A percentile compares a stretch with the other conserved stretches of the same genome.
These are phyloP conservation scores for Vigna hirtella DNA, from an alignment of 306 rosid genomes.

Conservation along the genomic window DNA sequence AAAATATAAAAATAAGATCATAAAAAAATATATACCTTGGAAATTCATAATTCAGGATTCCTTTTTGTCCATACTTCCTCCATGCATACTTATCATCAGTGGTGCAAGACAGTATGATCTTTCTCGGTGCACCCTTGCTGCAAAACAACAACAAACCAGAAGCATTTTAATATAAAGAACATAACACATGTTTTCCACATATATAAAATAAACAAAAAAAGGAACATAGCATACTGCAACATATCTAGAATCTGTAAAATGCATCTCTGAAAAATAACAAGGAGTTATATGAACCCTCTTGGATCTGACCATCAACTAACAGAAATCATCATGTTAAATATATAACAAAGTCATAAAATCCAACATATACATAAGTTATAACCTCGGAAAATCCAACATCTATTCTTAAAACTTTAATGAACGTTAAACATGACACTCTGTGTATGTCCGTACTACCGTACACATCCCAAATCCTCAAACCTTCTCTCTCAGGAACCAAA, in stretches of 20 bases:
- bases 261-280: background rate
- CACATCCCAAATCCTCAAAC: background rate
- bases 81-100: slow-evolving; percentile 61
- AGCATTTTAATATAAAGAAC: background rate
- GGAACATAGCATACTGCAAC: background rate
- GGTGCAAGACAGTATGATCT: slow-evolving; percentile 18
- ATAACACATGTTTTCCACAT: background rate
- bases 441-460: slow-evolving; percentile 37
- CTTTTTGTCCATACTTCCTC: slow-evolving; percentile 91
- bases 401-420: background rate
- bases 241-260: background rate
- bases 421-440: too few species aligned
- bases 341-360: background rate
- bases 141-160: slow-evolving; percentile 18
- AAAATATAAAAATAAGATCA: background rate
- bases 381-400: background rate
- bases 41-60: slow-evolving; percentile 58
- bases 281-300: background rate
- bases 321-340: background rate
- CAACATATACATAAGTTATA: background rate
- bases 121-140: slow-evolving; percentile 55
- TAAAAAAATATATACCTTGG: slow-evolving; percentile 61
- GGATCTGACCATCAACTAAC: background rate
- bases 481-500: background rate
- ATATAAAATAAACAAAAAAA: background rate